These are phyloP conservation scores for Colletotrichum ledebouriae DNA, from an alignment of 2,329 filamentous ascomycete genomes.

Conservation along the genomic window DNA sequence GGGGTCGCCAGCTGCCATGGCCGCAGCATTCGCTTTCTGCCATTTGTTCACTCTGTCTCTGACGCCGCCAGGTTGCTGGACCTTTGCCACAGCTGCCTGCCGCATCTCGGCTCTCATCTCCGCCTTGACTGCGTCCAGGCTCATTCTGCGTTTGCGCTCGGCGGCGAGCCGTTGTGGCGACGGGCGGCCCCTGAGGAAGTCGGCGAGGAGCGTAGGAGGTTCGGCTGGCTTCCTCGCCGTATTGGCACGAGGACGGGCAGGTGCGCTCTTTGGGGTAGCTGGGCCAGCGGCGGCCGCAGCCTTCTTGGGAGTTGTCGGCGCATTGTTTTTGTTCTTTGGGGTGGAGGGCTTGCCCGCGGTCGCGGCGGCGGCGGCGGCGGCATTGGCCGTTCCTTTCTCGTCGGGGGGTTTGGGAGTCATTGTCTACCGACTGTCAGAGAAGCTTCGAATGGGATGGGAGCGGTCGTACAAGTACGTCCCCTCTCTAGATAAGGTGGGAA, in stretches of 20 bases:
- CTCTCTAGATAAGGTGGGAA: conserved; percentile 25
- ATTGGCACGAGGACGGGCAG: conserved; percentile 54
- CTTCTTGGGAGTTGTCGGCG: conserved; percentile 33
- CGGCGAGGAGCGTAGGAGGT: conserved; percentile 63
- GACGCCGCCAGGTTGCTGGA: conserved; percentile 76
- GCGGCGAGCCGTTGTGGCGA: conserved; percentile 68
- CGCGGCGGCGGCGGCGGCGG: conserved; percentile 5
- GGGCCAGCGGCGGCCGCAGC: conserved; percentile 13
- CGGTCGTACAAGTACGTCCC: conserved; percentile 29
- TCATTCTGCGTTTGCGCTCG: conserved; percentile 62
- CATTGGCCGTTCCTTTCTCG: conserved; percentile 36
- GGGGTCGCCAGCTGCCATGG: conserved; percentile 66
- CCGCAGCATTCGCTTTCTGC: conserved; percentile 83
- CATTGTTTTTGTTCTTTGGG: conserved; percentile 28
- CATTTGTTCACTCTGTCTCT: conserved; percentile 85
- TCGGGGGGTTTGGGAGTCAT: conserved; percentile 42
- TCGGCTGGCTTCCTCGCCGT: conserved; percentile 58
- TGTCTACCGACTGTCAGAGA: conserved; percentile 37
- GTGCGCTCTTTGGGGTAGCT: conserved; percentile 58
- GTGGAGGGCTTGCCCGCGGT: conserved; percentile 27
- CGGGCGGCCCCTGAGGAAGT: conserved; percentile 70
- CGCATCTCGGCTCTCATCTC: conserved; percentile 67
- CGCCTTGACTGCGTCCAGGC: conserved; percentile 69
- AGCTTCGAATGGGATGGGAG: not conserved
- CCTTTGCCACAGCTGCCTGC: conserved; percentile 68